Evolutionary conservation across 2,329 filamentous ascomycete genomes (phyloP).

Genomic region (Microcera coccophila): DNA sequence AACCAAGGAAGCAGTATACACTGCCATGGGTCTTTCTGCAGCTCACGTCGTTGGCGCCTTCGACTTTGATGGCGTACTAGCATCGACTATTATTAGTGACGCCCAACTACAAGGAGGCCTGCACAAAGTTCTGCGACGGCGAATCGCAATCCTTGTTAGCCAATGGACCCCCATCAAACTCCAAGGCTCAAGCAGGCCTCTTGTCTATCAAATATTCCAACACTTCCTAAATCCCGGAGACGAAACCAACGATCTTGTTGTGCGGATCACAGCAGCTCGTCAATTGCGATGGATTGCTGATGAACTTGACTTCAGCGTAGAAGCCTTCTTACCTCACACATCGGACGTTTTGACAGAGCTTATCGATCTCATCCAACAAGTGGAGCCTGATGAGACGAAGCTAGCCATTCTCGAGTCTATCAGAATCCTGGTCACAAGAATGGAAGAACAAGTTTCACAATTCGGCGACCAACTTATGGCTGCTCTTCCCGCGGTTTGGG

Average conservation of each 20-base stretch:
- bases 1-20: slow-evolving; percentile 91
- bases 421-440: slow-evolving; percentile 70
- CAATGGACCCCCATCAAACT: slow-evolving; percentile 85
- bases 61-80: slow-evolving; percentile 79
- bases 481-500: slow-evolving; percentile 79
- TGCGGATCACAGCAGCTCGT: slow-evolving; percentile 83
- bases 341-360: slow-evolving; percentile 68
- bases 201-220: slow-evolving; percentile 85
- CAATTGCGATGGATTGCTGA: slow-evolving; percentile 78
- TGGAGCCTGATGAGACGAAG: slow-evolving; percentile 82
- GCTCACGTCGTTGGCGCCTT: slow-evolving; percentile 68
- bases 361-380: slow-evolving; percentile 73
- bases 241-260: slow-evolving; percentile 80
- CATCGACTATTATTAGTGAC: slow-evolving; percentile 71
- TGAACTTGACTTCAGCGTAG: slow-evolving; percentile 75
- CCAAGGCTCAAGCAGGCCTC: slow-evolving; percentile 60
- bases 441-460: slow-evolving; percentile 67
- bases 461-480: slow-evolving; percentile 79
- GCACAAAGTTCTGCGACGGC: slow-evolving; percentile 79
- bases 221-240: slow-evolving; percentile 78
- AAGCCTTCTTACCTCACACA: slow-evolving; percentile 73
- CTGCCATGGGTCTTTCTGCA: slow-evolving; percentile 82
- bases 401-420: slow-evolving; percentile 86
- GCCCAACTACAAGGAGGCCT: slow-evolving; percentile 59
- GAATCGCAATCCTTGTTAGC: slow-evolving; percentile 83